phyloP scores from a whole-genome alignment of 2,329 filamentous ascomycete species.

The Penicillium sp. region DNA sequence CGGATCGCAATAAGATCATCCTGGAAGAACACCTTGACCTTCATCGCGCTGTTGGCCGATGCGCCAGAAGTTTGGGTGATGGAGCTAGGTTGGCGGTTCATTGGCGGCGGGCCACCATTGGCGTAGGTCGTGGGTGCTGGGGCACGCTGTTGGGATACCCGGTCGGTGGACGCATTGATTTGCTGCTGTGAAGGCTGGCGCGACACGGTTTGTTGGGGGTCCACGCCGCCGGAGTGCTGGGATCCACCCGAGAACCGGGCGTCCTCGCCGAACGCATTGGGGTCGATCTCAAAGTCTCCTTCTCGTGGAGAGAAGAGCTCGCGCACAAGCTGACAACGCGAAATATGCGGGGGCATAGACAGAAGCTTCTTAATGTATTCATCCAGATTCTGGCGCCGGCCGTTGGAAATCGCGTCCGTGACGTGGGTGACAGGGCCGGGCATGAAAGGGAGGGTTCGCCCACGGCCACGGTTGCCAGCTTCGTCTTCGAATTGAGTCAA shows the following conservation, averaged over 20 bases:
- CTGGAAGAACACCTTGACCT: constrained; percentile 93
- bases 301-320: constrained; percentile 87
- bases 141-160: constrained; percentile 39
- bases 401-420: constrained; percentile 95
- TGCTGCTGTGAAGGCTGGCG: constrained; percentile 65
- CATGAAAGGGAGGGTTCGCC: constrained; percentile 91
- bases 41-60: constrained; percentile 59
- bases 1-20: constrained; percentile 89
- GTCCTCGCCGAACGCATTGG: constrained; percentile 61
- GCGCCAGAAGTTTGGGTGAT: constrained; percentile 45
- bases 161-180: constrained; percentile 49
- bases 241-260: constrained; percentile 72
- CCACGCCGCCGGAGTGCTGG: constrained; percentile 63
- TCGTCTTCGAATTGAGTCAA: constrained; percentile 89
- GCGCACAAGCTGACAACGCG: constrained; percentile 77
- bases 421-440: constrained; percentile 96
- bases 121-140: constrained; percentile 31
- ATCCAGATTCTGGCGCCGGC: constrained; percentile 85
- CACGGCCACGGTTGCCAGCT: constrained; percentile 79
- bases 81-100: constrained; percentile 53
- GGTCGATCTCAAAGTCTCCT: constrained; percentile 90
- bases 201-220: constrained; percentile 59
- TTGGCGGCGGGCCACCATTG: constrained; percentile 41
- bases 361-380: constrained; percentile 93
- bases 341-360: constrained; percentile 77